A percentile compares a stretch with the other conserved stretches of the same genome.
Conservation (phyloP, 2,329 filamentous ascomycete species). For the Coniella vitis region DNA sequence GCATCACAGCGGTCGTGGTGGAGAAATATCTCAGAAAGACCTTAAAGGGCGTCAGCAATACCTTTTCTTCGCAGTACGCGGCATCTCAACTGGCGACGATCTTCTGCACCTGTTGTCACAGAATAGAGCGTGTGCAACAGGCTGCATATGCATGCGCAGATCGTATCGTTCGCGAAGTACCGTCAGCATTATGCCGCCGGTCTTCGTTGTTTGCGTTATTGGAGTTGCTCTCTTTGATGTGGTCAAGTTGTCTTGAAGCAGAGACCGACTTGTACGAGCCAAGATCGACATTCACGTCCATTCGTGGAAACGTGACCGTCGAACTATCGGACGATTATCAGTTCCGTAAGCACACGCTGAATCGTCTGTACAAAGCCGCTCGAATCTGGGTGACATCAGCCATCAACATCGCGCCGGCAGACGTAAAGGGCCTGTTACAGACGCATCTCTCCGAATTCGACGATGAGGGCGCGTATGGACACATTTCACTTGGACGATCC, state of each 20-base stretch:
- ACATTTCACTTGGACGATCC: slow-evolving; percentile 85
- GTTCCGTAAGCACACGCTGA: slow-evolving; percentile 72
- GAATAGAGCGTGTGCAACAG: slow-evolving; percentile 84
- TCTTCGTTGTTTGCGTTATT: slow-evolving; percentile 87
- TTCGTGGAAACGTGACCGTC: slow-evolving; percentile 70
- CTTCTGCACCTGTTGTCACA: slow-evolving; percentile 86
- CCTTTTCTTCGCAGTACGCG: slow-evolving; percentile 87
- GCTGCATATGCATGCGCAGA: slow-evolving; percentile 79
- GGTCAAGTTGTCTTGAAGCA: slow-evolving; percentile 86
- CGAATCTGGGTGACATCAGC: slow-evolving; percentile 74
- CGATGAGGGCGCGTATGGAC: slow-evolving; percentile 83
- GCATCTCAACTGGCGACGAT: slow-evolving; percentile 80
- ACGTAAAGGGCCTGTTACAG: slow-evolving; percentile 91
- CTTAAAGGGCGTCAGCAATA: slow-evolving; percentile 60
- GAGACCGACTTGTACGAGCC: slow-evolving; percentile 93
- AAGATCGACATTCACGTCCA: slow-evolving; percentile 71
- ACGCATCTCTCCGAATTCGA: slow-evolving; percentile 95
- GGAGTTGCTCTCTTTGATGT: slow-evolving; percentile 89
- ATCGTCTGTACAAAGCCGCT: slow-evolving; percentile 68
- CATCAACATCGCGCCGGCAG: slow-evolving; percentile 78
- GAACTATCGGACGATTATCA: slow-evolving; percentile 91
- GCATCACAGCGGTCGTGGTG: slow-evolving; percentile 60
- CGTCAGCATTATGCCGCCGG: slow-evolving; percentile 84
- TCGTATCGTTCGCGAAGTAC: slow-evolving; percentile 75
- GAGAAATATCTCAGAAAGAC: slow-evolving; percentile 74